Evolutionary conservation across 192 early-diverging fungal genomes (phyloP), one percentile per base, ranked within the genome.

Genomic region (Coemansia sp.): DNA sequence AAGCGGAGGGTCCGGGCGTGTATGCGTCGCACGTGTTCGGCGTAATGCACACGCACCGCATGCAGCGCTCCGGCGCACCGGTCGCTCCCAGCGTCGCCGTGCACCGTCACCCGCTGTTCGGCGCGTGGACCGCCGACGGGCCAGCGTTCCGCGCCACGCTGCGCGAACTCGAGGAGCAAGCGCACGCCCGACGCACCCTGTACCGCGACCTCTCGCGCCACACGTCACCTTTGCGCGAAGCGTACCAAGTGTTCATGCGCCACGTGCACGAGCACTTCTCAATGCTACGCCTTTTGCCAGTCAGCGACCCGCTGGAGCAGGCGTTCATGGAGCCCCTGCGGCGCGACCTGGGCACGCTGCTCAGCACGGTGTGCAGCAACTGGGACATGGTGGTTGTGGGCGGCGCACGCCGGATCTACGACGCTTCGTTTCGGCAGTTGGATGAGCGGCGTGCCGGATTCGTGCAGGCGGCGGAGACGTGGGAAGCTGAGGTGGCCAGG

Each of bases 101-200:
- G 5, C 39, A 15, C 27, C 17, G 50, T 23, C 75, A 78, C 37
- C 75, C 75, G 55, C 55, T 78, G 62, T 72, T 78, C 23, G 48
- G 69, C 43, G 56, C 55, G 9, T 78, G 75, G 75, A 46, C 67
- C 22, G 62, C 69, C 17, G 75, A 78, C 68, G 66, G 75, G 24
- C 75, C 75, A 5, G 52, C 27, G 53, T 78, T 78, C 53, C 75
- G 75, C 4, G 23, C 59, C 2, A 49, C 69, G 38, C 64, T 78
- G n/a, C 18, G 23, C 7, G 27, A 13, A n/a, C 64, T 78, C 66
- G 75, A 78, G 56, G 59, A 54, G 19, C 62, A 59, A 48, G 75
- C 75, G 57, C 37, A 45, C 14, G 47, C 25, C 0, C 55, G 59
- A 45, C 75, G 75, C 23, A 23, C 54, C 5, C 57, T 51, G 30